Evolutionary conservation across 2,329 filamentous ascomycete species (phyloP).

Genomic region (Neopestalotiopsis rosae): DNA sequence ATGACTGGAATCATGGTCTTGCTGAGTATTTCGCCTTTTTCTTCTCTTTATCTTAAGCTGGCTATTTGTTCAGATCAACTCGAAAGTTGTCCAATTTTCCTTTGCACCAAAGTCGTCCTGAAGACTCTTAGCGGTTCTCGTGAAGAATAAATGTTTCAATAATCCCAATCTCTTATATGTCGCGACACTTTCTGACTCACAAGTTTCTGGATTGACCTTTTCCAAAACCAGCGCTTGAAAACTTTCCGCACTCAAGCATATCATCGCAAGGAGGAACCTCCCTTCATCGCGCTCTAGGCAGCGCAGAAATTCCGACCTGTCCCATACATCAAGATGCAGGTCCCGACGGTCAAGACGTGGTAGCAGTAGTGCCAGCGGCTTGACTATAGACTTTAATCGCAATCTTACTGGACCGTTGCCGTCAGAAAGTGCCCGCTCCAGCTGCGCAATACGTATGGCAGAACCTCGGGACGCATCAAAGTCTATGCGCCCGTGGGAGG

Average conservation of each 20-base stretch:
- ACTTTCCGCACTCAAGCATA: not conserved
- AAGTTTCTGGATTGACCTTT: not conserved
- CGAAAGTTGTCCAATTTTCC: not conserved
- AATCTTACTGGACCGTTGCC: not conserved
- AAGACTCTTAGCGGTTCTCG: not conserved
- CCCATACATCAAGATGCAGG: not conserved
- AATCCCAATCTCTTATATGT: not conserved
- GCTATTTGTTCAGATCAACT: not conserved
- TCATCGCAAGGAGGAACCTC: not conserved
- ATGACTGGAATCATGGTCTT: too few species aligned
- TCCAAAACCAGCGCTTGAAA: not conserved
- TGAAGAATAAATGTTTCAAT: not conserved
- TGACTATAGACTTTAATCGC: not conserved
- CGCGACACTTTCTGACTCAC: not conserved
- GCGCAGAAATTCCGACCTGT: not conserved
- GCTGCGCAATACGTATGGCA: not conserved
- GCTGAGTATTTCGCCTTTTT: too few species aligned
- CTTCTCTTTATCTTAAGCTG: too few species aligned
- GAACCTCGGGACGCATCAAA: not conserved
- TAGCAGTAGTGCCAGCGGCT: not conserved
- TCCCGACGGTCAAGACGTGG: not conserved
- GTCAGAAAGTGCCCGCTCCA: not conserved
- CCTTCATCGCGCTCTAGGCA: not conserved
- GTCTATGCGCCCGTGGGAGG: not conserved
- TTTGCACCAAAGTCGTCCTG: not conserved